Base-by-base conservation (phyloP, 208 protist genomes). In the Leptomonas seymouri region DNA sequence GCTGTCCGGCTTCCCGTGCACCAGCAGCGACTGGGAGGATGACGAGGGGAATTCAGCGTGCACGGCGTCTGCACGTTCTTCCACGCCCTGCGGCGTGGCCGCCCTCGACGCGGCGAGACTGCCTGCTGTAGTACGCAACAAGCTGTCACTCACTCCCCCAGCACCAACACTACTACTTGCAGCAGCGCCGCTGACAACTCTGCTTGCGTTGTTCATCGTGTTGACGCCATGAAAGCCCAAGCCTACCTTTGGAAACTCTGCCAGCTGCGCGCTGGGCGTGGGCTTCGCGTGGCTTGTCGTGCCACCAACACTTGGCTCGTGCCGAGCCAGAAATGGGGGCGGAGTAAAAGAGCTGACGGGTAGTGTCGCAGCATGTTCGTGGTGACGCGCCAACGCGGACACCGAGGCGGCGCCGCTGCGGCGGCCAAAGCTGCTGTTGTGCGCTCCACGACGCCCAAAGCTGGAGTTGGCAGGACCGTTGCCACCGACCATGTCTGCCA, bases 361-460 rank as follows among this genome's bases (percentile, higher is more conserved):
- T 3, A 27, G 25, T 14, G 36, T 54, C 44, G 31, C 3, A 23
- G n/a, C 23, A n/a, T 60, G 45, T 27, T 71, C 71, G 21, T 9
- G 21, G 34, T 71, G 65, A 9, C 63, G 63, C n/a, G 48, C 57
- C 44, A 57, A 36, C 51, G 63, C 49, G 1, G 46, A 46, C 27
- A 28, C 16, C 18, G 59, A n/a, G n/a, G 23, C 30, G 14, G 71
- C 28, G 2, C 50, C 50, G 63, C 39, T 68, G 42, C 63, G 62
- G 21, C 56, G 55, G 41, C 62, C 58, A 39, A 69, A 51, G 48
- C 71, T 76, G 53, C 1, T 57, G 63, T 71, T 76, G n/a, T 50
- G 62, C 63, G 71, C 62, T 3, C 46, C 63, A 15, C 71, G 71
- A 0, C 71, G 71, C n/a, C 63, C 71, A 53, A 76, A 76, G 57